Percentiles rank a stretch among this genome's conserved stretches.
phyloP scores from a whole-genome alignment of 257 asterid species.

The Agastache rugosa region DNA sequence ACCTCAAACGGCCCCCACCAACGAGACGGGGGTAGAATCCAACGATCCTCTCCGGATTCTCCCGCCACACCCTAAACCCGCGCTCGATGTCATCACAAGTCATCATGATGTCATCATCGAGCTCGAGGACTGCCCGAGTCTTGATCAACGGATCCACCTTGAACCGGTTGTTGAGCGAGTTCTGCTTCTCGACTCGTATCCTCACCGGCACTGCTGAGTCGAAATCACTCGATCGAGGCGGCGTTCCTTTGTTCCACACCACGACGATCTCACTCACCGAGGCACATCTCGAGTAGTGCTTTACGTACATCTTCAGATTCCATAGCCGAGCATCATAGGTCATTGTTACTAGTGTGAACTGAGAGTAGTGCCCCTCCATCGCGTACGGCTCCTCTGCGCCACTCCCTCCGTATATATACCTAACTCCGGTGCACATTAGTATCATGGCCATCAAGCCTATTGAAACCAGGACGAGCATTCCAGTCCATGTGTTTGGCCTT shows the following conservation, averaged over 20 bases:
- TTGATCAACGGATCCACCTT: slow-evolving; percentile 67
- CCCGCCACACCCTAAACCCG: slow-evolving; percentile 90
- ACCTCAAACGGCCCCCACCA: slow-evolving; percentile 53
- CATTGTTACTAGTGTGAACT: slow-evolving; percentile 89
- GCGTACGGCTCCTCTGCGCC: slow-evolving; percentile 91
- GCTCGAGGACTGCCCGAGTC: slow-evolving; percentile 89
- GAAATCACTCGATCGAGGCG: slow-evolving; percentile 63
- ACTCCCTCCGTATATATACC: slow-evolving; percentile 73
- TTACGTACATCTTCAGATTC: slow-evolving; percentile 83
- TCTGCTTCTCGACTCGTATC: slow-evolving; percentile 71
- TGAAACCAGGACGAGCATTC: slow-evolving; percentile 51
- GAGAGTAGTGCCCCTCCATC: slow-evolving; percentile 70
- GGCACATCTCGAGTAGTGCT: slow-evolving; percentile 92
- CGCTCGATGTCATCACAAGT: slow-evolving; percentile 89
- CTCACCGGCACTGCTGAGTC: slow-evolving; percentile 89
- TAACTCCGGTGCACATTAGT: slow-evolving; percentile 65
- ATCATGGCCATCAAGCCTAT: slow-evolving; percentile 39
- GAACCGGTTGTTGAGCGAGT: slow-evolving; percentile 92
- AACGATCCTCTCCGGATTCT: slow-evolving; percentile 73
- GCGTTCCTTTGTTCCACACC: slow-evolving; percentile 92
- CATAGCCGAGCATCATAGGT: slow-evolving; percentile 94
- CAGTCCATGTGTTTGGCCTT: slow-evolving; percentile 60
- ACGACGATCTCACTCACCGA: slow-evolving; percentile 97
- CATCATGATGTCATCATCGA: slow-evolving; percentile 98
- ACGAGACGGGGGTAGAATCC: slow-evolving; percentile 92